A percentile compares a stretch with the other conserved stretches of the same genome.
phyloP scores from a whole-genome alignment of 2,329 filamentous ascomycete genomes.

The Colletotrichum sp. region DNA sequence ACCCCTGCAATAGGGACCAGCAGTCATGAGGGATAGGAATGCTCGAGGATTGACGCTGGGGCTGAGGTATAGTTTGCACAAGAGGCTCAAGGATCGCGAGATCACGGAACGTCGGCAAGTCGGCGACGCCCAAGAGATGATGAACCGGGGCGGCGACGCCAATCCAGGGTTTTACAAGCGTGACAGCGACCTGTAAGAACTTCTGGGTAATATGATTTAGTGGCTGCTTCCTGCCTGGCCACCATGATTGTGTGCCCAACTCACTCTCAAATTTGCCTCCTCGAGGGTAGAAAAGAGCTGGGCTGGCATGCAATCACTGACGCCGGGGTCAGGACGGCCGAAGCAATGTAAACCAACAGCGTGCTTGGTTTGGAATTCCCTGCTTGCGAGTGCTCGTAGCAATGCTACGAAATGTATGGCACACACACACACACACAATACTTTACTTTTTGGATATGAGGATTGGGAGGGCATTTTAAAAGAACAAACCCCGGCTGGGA shows the following conservation, averaged over 20 bases:
- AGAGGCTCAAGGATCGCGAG: conserved; percentile 74
- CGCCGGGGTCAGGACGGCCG: not conserved
- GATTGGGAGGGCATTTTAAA: conserved; percentile 8
- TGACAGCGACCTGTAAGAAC: conserved; percentile 39
- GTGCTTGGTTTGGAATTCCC: not conserved
- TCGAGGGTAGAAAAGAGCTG: not conserved
- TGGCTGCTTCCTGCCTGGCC: not conserved
- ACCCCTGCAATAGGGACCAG: conserved; percentile 92
- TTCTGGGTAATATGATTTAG: not conserved
- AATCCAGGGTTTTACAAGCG: conserved; percentile 27
- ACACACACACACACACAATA: not conserved
- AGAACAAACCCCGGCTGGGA: conserved; percentile 4
- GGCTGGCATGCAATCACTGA: not conserved
- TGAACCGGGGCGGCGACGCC: conserved; percentile 55
- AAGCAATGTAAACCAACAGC: not conserved
- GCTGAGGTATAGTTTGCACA: conserved; percentile 63
- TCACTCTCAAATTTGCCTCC: not conserved
- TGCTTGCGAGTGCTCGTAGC: not conserved
- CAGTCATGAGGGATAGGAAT: conserved; percentile 80
- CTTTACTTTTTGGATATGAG: not conserved
- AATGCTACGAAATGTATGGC: not conserved
- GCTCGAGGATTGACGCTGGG: conserved; percentile 69
- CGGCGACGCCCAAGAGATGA: conserved; percentile 81
- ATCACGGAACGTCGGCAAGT: conserved; percentile 89
- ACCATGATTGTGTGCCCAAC: not conserved